Evolutionary conservation across 192 early-diverging fungal genomes (phyloP), one percentile per base, ranked within the genome.

Genomic region (Coemansia sp.): DNA sequence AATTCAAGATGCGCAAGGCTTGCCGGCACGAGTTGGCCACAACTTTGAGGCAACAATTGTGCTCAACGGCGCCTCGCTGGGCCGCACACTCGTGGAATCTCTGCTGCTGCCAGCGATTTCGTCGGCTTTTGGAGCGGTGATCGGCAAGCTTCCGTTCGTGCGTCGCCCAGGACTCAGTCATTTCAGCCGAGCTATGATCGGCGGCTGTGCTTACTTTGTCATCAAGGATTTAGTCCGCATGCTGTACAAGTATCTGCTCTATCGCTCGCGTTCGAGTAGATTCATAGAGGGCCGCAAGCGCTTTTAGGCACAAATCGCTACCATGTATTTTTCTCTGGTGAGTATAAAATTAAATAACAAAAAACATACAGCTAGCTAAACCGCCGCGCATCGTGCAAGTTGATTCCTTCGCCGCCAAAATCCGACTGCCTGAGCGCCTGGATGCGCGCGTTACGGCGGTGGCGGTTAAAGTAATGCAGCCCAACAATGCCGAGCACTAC

Each of bases 71-170:
- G 71, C 73, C 15, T 76, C 82, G 59, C 52, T 88, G 19, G 84
- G 86, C 21, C 73, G 85, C 11, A 87, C 82, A 2, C 85, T 88
- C 38, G 83, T 89, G 8, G 86, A 88, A 49, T 86, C 88, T 17
- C 66, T 90, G 17, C 63, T 87, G 37, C 83, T 88, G 63, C 89
- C 89, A n/a, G 82, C 79, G 14, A 85, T 88, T 22, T 87, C 86
- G n/a, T 84, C 86, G 1, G 65, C 85, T 37, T 75, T 86, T 29
- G 89, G 89, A 45, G 67, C 83, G 45, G 70, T 81, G 23, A 49
- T 88, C 15, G 75, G 76, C 37, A 66, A 67, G 41, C 75, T 86
- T 38, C 66, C 85, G 7, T 80, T 86, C 58, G 29, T 84, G 21
- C 65, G 76, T 22, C 71, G 72, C 15, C 68, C 81, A 17, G 70